Conservation (phyloP, 2,329 filamentous ascomycete genomes). For the Curvularia lunata region DNA sequence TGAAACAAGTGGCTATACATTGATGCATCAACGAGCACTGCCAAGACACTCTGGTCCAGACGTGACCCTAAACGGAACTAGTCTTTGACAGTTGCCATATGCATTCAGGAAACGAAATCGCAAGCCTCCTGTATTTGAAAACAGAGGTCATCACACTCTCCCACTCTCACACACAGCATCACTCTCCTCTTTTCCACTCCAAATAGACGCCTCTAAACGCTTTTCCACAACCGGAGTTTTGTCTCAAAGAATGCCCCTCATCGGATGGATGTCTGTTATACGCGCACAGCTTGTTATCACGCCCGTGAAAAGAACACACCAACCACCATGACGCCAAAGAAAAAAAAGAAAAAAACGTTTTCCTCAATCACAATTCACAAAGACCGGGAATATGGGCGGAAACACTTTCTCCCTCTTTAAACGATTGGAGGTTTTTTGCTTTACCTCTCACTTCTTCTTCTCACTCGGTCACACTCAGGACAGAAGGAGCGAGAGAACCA, state of each 20-base stretch:
- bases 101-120: not conserved
- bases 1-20: not conserved
- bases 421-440: not conserved
- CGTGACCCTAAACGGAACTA: not conserved
- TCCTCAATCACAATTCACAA: not conserved
- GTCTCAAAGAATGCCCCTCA: not conserved
- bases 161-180: not conserved
- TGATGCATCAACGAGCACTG: not conserved
- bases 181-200: not conserved
- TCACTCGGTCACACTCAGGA: too few species aligned
- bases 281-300: too few species aligned
- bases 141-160: not conserved
- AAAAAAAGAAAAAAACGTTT: not conserved
- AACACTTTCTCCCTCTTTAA: not conserved
- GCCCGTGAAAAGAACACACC: too few species aligned
- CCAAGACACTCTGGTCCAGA: not conserved
- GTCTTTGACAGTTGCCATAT: not conserved
- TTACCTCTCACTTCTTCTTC: too few species aligned
- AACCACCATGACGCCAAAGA: not conserved
- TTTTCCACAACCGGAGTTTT: not conserved
- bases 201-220: not conserved
- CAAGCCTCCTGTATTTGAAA: slow-evolving; percentile 1
- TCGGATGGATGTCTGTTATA: slow-evolving; percentile 1
- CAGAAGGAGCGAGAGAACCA: too few species aligned
- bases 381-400: too few species aligned